Base-by-base conservation (phyloP, 768 basidiomycete genomes). In the Hypholoma sublateritium region DNA sequence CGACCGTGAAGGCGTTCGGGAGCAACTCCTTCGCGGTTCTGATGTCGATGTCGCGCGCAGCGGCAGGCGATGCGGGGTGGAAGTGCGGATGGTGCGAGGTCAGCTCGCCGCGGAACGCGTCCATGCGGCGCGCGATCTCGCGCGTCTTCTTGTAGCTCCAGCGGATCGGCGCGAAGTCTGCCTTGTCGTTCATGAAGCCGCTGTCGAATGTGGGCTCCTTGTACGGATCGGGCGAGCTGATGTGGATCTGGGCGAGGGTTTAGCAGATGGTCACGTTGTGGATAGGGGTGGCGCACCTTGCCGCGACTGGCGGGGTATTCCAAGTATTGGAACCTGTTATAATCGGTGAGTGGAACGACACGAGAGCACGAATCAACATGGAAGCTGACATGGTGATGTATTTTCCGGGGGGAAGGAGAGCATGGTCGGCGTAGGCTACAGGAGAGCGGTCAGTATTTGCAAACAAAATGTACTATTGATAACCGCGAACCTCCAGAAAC, bases 71-170 rank as follows among this genome's bases (percentile, higher is more conserved):
- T 4, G 79, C 80, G 0, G 87, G 86, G 72, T 87, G 83, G 85
- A 89, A 88, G 69, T 75, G 87, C 21, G 87, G 87, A 70, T 88
- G 87, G 67, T 87, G 87, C 13, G 84, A 86, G 11, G 85, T 83
- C 49, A 89, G 73, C 66, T 88, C 87, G 47, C 87, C 87, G 51
- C 87, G 83, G 84, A 76, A 88, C 8, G 85, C 85, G 58, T 88
- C 86, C 87, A 88, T 88, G 61, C 87, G 75, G 62, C 87, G 78
- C 21, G 86, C 87, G 21, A 88, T 72, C 63, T 88, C 87, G 60
- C 87, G 82, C 14, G 85, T 86, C 77, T 83, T 84, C 82, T 88
- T 88, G 77, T 88, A 88, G 67, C 84, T 84, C 87, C 87, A 88
- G 35, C 86, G 83, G 62, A 88, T 84, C 13, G 87, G 87, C 21